phyloP scores from a whole-genome alignment of 1,284 basidiomycete species.

The Anthracocystis walkeri region DNA sequence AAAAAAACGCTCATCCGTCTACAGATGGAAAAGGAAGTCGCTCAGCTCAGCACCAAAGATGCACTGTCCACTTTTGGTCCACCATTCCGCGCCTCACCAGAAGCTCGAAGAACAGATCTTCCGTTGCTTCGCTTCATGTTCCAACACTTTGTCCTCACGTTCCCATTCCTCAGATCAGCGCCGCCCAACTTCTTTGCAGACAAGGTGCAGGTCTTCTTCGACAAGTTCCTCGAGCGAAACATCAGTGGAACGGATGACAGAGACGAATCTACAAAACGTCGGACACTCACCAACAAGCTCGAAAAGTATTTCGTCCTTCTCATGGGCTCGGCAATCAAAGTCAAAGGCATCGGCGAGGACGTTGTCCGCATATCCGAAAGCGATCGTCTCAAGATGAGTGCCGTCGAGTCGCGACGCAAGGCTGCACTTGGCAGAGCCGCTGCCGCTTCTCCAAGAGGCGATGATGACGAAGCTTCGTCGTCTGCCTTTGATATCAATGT shows the following conservation, averaged over 20 bases:
- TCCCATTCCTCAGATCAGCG: slow-evolving; percentile 65
- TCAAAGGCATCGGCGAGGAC: slow-evolving; percentile 57
- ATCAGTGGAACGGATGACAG: slow-evolving; percentile 60
- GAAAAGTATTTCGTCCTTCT: slow-evolving; percentile 60
- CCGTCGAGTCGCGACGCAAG: slow-evolving; percentile 54
- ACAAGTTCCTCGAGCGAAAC: slow-evolving; percentile 64
- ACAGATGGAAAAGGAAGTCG: slow-evolving; percentile 75
- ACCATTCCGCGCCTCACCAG: slow-evolving; percentile 61
- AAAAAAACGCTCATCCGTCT: slow-evolving; percentile 92
- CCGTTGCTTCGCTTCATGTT: slow-evolving; percentile 67
- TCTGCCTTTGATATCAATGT: slow-evolving; percentile 64
- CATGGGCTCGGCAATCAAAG: slow-evolving; percentile 60
- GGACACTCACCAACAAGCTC: slow-evolving; percentile 51
- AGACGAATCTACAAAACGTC: slow-evolving; percentile 57
- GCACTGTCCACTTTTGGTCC: slow-evolving; percentile 66
- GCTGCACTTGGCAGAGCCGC: slow-evolving; percentile 48
- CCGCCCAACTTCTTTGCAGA: slow-evolving; percentile 67
- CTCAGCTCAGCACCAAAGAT: slow-evolving; percentile 55
- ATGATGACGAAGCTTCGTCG: slow-evolving; percentile 6
- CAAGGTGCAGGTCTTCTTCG: slow-evolving; percentile 68
- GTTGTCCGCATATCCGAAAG: slow-evolving; percentile 61
- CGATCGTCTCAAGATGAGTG: slow-evolving; percentile 55
- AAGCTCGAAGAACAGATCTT: slow-evolving; percentile 50
- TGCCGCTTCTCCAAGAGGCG: slow-evolving; percentile 8
- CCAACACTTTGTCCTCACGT: slow-evolving; percentile 68